Percentiles rank a stretch among this genome's conserved stretches.
phyloP scores from a whole-genome alignment of 768 basidiomycete species.

The Gyrodon lividus region DNA sequence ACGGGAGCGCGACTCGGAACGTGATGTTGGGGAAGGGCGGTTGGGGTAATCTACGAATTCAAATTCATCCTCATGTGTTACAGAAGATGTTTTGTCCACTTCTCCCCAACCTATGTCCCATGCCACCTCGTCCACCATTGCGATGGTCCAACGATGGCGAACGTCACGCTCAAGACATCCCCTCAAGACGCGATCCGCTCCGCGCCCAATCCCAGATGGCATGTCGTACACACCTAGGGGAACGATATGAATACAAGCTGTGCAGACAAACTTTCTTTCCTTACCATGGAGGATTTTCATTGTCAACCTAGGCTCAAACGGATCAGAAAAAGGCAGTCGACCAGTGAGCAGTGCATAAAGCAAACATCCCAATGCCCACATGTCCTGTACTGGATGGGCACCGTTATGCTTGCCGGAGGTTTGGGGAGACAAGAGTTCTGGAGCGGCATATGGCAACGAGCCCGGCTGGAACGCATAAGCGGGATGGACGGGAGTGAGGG shows the following conservation, averaged over 20 bases:
- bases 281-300: constrained; percentile 88
- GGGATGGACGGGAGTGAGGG: constrained; percentile 31
- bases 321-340: constrained; percentile 81
- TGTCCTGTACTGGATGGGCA: constrained; percentile 75
- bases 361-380: constrained; percentile 94
- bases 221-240: constrained; percentile 60
- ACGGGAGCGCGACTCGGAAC: constrained; percentile 28
- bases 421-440: constrained; percentile 77
- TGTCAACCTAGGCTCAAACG: constrained; percentile 87
- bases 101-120: constrained; percentile 79
- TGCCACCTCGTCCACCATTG: constrained; percentile 73
- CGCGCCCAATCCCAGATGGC: constrained; percentile 54
- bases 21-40: constrained; percentile 13
- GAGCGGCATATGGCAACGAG: constrained; percentile 87
- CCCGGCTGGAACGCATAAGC: constrained; percentile 62
- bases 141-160: constrained; percentile 72
- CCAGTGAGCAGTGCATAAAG: constrained; percentile 85
- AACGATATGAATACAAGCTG: constrained; percentile 7
- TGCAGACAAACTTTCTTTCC: constrained; percentile 24
- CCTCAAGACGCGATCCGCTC: constrained; percentile 64
- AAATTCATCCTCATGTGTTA: constrained; percentile 28
- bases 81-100: constrained; percentile 34
- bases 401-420: constrained; percentile 34
- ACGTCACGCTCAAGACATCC: constrained; percentile 78
- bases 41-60: constrained; percentile 23